A percentile compares a stretch with the other conserved stretches of the same genome.
phyloP scores from a whole-genome alignment of 2,329 filamentous ascomycete species.

The Dendryphion nanum region DNA sequence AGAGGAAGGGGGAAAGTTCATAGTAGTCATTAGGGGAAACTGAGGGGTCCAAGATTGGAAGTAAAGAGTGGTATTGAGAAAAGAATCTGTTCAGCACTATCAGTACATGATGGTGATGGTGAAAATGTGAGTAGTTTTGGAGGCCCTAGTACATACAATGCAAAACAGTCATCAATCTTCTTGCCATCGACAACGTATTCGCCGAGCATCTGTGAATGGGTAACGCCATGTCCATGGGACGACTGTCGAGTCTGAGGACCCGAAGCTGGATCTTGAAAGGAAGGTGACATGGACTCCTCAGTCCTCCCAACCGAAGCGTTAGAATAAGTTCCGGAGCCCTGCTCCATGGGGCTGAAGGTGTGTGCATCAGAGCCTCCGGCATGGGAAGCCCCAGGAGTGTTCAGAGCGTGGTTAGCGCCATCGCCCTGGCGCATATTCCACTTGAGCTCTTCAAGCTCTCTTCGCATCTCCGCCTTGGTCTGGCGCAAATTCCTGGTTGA shows the following conservation, averaged over 20 bases:
- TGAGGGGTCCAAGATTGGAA: slow-evolving; percentile 33
- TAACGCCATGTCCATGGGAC: slow-evolving; percentile 12
- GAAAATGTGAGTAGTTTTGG: no score
- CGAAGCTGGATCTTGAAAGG: slow-evolving; percentile 16
- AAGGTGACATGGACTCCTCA: slow-evolving; percentile 30
- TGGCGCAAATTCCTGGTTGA: slow-evolving; percentile 37
- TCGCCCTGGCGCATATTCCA: slow-evolving; percentile 35
- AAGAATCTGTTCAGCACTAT: slow-evolving; percentile 28
- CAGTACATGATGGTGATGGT: neutral
- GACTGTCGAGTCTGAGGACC: slow-evolving; percentile 23
- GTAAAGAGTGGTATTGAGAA: slow-evolving; percentile 31
- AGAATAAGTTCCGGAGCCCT: slow-evolving; percentile 25
- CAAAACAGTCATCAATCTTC: slow-evolving; percentile 36
- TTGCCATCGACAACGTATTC: slow-evolving; percentile 32
- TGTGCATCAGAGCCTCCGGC: slow-evolving; percentile 18
- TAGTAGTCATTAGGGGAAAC: slow-evolving; percentile 33
- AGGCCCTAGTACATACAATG: slow-evolving; percentile 21
- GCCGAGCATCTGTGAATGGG: slow-evolving; percentile 27
- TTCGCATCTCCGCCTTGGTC: slow-evolving; percentile 39
- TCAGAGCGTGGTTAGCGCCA: slow-evolving; percentile 19
- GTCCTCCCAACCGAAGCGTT: slow-evolving; percentile 22
- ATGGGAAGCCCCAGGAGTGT: slow-evolving; percentile 27
- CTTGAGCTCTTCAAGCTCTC: slow-evolving; percentile 35
- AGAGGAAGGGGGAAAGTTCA: slow-evolving; percentile 36
- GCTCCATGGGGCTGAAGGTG: slow-evolving; percentile 24